Evolutionary conservation across 306 rosid genomes (phyloP).

Genomic region (Castanea mollissima): DNA sequence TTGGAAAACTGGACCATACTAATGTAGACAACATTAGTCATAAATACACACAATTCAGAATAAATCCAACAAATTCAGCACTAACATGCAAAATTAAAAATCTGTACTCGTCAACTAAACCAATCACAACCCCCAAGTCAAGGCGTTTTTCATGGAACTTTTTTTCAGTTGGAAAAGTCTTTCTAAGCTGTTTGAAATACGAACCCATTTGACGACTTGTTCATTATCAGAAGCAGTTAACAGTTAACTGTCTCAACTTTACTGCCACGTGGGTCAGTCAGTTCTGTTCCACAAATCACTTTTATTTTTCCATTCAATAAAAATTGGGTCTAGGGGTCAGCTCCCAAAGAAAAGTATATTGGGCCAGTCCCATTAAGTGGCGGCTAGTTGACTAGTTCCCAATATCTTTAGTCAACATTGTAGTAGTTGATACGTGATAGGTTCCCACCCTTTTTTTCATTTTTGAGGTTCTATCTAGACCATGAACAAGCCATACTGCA

Average conservation of each 20-base stretch:
- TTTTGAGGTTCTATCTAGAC: neutral
- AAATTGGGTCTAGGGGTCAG: constrained; percentile 31
- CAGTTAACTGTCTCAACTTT: neutral
- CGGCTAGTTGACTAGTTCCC: neutral
- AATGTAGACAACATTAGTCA: too few relatives aligned
- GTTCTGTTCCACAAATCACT: neutral
- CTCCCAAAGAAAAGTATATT: neutral
- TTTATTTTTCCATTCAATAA: constrained; percentile 17
- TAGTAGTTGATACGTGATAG: neutral
- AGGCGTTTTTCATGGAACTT: neutral
- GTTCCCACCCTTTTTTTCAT: neutral
- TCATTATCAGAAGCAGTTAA: neutral
- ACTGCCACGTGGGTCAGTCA: neutral
- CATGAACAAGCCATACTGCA: too few relatives aligned
- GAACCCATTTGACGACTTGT: neutral
- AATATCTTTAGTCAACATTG: neutral
- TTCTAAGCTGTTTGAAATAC: neutral
- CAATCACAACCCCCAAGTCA: neutral
- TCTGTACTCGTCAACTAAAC: too few relatives aligned
- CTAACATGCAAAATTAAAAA: too few relatives aligned
- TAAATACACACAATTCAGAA: too few relatives aligned
- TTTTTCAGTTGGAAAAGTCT: too few relatives aligned
- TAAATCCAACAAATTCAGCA: too few relatives aligned
- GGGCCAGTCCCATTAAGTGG: constrained; percentile 5
- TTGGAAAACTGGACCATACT: neutral